Percentiles rank a stretch among this genome's conserved stretches.
Evolutionary conservation across 1,284 basidiomycete species (phyloP).

Genomic region (Bondarzewia mesenterica): DNA sequence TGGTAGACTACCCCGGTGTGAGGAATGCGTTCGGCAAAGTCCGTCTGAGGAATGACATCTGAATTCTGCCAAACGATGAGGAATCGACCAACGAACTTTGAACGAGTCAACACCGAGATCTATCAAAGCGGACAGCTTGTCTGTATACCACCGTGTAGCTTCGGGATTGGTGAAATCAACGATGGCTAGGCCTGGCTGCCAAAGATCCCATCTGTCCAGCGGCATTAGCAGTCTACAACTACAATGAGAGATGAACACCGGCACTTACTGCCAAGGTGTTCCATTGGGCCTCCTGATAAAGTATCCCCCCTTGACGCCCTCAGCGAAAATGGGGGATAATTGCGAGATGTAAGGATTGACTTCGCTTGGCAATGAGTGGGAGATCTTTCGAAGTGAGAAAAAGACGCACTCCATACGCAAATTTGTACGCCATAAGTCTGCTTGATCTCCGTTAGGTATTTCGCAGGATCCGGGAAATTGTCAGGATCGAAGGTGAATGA

Average conservation of each 20-base stretch:
- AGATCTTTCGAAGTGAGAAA: neutral
- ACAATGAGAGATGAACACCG: conserved; percentile 19
- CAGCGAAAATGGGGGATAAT: conserved; percentile 60
- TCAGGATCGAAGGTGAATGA: conserved; percentile 73
- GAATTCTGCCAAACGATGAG: neutral
- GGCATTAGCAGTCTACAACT: no score
- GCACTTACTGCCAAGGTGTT: conserved; percentile 70
- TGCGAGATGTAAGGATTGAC: conserved; percentile 68
- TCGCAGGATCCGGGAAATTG: conserved; percentile 64
- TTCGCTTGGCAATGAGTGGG: conserved; percentile 14
- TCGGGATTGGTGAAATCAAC: conserved; percentile 69
- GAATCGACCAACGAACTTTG: conserved; percentile 35
- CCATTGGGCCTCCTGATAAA: conserved; percentile 66
- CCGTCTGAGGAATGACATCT: conserved; percentile 34
- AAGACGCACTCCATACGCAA: conserved; percentile 67
- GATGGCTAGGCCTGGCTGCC: conserved; percentile 65
- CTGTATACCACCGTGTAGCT: conserved; percentile 59
- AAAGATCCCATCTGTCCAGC: conserved; percentile 72
- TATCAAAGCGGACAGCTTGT: conserved; percentile 50
- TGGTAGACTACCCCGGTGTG: conserved; percentile 54
- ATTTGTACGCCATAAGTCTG: conserved; percentile 63
- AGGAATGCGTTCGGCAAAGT: conserved; percentile 66
- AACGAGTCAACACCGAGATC: conserved; percentile 67
- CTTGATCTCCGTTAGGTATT: conserved; percentile 62
- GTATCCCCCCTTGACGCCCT: conserved; percentile 57